These are phyloP conservation scores for Fusarium lyarnte DNA, from an alignment of 2,329 filamentous ascomycete genomes.

Conservation along the genomic window DNA sequence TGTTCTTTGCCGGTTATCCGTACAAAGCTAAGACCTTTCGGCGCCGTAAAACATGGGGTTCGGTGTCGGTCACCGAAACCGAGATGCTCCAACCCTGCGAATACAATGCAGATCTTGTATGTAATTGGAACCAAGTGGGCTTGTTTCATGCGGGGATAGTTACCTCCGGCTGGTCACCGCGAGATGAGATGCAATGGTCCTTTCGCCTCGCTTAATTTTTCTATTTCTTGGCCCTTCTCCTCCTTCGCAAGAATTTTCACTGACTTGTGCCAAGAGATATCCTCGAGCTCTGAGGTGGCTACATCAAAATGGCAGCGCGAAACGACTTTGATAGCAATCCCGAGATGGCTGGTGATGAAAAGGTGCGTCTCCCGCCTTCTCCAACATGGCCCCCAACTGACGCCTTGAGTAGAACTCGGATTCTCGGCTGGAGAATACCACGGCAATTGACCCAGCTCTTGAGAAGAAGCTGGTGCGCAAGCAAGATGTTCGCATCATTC, in stretches of 20 bases:
- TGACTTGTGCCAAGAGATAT: not conserved
- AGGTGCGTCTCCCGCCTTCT: conserved; percentile 1
- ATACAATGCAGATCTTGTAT: conserved; percentile 13
- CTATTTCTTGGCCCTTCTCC: not conserved
- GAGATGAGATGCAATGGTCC: conserved; percentile 10
- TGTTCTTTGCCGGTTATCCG: not conserved
- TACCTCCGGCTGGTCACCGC: not conserved
- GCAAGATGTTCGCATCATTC: conserved; percentile 37
- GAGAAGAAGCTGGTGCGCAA: conserved; percentile 23
- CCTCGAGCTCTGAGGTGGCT: too few species aligned
- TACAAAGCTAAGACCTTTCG: not conserved
- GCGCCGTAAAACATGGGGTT: not conserved
- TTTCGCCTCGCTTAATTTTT: conserved; percentile 12
- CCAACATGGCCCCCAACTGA: not conserved
- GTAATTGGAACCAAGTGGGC: conserved; percentile 1
- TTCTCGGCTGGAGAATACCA: conserved; percentile 11
- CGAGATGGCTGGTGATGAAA: conserved; percentile 18
- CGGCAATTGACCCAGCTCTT: conserved; percentile 8
- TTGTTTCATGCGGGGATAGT: conserved; percentile 21
- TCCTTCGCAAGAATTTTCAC: not conserved
- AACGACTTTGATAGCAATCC: conserved; percentile 7
- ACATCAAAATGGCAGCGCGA: not conserved
- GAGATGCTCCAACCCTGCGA: conserved; percentile 2
- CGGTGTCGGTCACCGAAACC: conserved; percentile 11
- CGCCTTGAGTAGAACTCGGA: conserved; percentile 9